Evolutionary conservation across 371 early-diverging fungal species (phyloP), one percentile per base, ranked within the genome.

Genomic region (Rhizomucor miehei): DNA sequence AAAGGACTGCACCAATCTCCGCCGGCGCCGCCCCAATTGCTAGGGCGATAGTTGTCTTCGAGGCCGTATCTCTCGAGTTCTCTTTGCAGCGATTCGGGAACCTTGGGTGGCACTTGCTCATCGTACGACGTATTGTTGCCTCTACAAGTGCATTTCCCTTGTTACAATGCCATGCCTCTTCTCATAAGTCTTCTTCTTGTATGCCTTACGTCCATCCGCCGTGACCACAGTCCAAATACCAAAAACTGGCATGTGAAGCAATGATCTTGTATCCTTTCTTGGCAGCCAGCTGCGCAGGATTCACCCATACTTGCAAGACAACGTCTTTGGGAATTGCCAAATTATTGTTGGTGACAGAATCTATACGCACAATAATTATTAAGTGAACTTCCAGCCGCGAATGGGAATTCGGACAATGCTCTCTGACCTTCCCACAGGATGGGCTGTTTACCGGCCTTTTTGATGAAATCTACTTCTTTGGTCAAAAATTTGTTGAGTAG

Each of bases 211-310:
- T 46, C 82, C 82, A 84, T 20, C 77, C 83, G 29, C 88, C 87
- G 44, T 79, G 75, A 23, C 88, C 87, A 61, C 87, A 88, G 56
- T 88, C 88, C 6, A 88, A 66, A 60, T 88, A 88, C 78, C 84
- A 86, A 59, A 81, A 84, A 38, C 80, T 79, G 23, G 77, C 66
- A 19, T 73, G 72, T 8, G 85, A 79, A 11, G 80, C 79, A 51
- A 88, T 77, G 3, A 84, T 73, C 25, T 77, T 75, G 56, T 85
- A 71, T 6, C 86, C 86, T 46, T 63, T 56, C 34, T 76, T 67
- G 12, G 83, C 73, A 17, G 76, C 74, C 48, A 69, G 63, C 10
- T 71, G 65, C 10, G 69, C 53, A 14, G 80, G 73, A 11, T 64
- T 66, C 16, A 56, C 72, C 89, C 89, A 88, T 21, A 82, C 73